Conservation (phyloP, 768 basidiomycete genomes). For the Tubosaeta brunneosetosa region DNA sequence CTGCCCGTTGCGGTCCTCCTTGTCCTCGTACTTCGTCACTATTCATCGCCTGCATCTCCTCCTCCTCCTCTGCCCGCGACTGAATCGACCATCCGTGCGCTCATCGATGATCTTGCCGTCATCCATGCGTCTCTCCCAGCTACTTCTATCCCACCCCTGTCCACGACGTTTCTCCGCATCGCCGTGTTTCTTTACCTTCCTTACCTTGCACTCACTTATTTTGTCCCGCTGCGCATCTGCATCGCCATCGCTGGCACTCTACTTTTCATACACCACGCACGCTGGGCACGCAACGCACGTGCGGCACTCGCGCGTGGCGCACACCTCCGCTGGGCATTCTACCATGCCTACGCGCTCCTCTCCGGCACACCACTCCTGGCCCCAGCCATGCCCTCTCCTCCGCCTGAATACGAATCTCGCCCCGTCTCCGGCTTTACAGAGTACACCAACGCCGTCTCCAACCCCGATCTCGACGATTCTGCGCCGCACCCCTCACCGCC, state of each 20-base stretch:
- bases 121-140: constrained; percentile 59
- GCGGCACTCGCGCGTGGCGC: constrained; percentile 58
- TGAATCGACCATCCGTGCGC: constrained; percentile 48
- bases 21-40: constrained; percentile 31
- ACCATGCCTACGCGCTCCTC: constrained; percentile 47
- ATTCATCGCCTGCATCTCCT: constrained; percentile 18
- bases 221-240: constrained; percentile 59
- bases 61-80: constrained; percentile 38
- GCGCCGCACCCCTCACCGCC: constrained; percentile 23
- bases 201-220: constrained; percentile 60
- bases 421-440: constrained; percentile 19
- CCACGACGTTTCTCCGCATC: constrained; percentile 47
- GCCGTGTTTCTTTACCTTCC: constrained; percentile 55
- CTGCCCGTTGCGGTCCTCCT: constrained; percentile 51
- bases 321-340: constrained; percentile 61
- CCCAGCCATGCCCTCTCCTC: constrained; percentile 31
- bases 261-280: constrained; percentile 59
- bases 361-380: constrained; percentile 51
- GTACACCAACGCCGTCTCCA: constrained; percentile 14
- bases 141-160: constrained; percentile 23
- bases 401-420: constrained; percentile 26
- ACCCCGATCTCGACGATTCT: constrained; percentile 8
- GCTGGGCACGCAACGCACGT: constrained; percentile 57
- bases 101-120: constrained; percentile 60
- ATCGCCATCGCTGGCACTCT: constrained; percentile 56